Conservation (phyloP, 2,329 filamentous ascomycete species). For the Lasiodiplodia gonubiensis region DNA sequence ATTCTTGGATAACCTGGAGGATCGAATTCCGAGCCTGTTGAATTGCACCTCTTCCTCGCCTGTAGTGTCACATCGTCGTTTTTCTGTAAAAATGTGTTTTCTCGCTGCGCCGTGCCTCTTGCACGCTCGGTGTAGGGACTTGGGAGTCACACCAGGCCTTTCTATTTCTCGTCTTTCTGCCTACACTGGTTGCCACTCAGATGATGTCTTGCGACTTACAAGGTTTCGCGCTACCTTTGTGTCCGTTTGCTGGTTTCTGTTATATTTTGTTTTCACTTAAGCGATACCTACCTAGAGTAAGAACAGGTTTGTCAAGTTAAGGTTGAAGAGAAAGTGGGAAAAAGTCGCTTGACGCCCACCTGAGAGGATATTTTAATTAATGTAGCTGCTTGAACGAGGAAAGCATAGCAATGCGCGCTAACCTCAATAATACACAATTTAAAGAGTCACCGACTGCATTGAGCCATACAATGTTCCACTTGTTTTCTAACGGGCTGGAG, state of each 20-base stretch:
- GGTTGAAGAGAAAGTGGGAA: background rate
- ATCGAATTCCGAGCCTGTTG: conserved; percentile 8
- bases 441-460: background rate
- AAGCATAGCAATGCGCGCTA: background rate
- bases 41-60: background rate
- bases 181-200: background rate
- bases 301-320: background rate
- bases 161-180: background rate
- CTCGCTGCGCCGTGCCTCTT: background rate
- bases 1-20: background rate
- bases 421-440: background rate
- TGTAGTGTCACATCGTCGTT: background rate
- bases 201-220: background rate
- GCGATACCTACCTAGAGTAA: conserved; percentile 4
- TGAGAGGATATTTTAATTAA: background rate
- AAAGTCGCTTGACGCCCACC: background rate
- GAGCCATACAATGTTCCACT: background rate
- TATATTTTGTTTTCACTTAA: background rate
- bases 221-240: background rate
- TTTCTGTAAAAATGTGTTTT: background rate
- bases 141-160: background rate
- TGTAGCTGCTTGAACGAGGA: background rate
- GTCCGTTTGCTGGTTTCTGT: background rate
- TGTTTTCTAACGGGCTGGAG: background rate
- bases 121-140: background rate